These are phyloP conservation scores for Emydomyces testavorans DNA, from an alignment of 2,329 filamentous ascomycete genomes.

Conservation along the genomic window DNA sequence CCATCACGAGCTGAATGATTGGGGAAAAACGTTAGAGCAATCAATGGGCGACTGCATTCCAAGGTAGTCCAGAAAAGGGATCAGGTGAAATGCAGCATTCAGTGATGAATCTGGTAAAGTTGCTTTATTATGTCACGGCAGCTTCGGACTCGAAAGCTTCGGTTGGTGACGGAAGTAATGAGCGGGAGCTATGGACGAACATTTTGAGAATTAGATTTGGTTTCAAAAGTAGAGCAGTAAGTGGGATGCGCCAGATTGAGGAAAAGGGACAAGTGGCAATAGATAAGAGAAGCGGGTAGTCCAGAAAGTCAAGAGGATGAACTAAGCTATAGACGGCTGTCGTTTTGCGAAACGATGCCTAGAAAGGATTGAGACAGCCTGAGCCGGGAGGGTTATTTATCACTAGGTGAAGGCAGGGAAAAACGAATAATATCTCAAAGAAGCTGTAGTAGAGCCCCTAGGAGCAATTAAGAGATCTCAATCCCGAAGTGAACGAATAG, in stretches of 20 bases:
- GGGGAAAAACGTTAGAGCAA: background rate
- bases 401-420: constrained; percentile 7
- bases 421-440: constrained; percentile 2
- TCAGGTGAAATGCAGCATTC: background rate
- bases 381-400: constrained; percentile 3
- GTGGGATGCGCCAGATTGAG: constrained; percentile 18
- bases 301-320: constrained; percentile 1
- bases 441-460: background rate
- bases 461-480: background rate
- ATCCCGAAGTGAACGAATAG: background rate
- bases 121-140: constrained; percentile 13
- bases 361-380: background rate
- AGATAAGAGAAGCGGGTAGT: constrained; percentile 6
- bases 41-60: background rate
- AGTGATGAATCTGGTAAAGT: too few relatives aligned
- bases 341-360: constrained; percentile 3
- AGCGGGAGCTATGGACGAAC: constrained; percentile 28
- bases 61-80: background rate
- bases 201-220: constrained; percentile 31
- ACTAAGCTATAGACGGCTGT: constrained; percentile 10
- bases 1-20: constrained; percentile 26
- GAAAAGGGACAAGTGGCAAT: constrained; percentile 18
- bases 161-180: constrained; percentile 1
- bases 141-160: constrained; percentile 7
- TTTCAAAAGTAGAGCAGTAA: constrained; percentile 18